Base-by-base conservation (phyloP, 83 land plant genomes). In the Isoetes engelmannii region DNA sequence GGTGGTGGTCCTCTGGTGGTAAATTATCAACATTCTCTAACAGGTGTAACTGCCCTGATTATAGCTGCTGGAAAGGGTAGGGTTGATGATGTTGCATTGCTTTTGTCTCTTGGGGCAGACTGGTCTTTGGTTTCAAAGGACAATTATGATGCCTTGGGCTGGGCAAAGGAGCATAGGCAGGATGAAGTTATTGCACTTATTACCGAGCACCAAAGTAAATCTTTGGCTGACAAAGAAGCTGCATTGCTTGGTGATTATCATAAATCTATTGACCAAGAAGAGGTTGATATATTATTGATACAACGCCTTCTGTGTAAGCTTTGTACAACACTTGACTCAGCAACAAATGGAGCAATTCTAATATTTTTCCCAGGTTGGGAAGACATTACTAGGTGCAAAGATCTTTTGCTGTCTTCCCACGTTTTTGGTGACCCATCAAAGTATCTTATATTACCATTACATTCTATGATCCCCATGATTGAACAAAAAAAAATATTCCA, bases 331-430 rank as follows among this genome's bases (percentile, higher is more conserved):
- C 15, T 57, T 67, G 55, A 65, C 15, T 64, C 37, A 41, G 71
- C 63, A 20, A 47, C 45, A 46, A 80, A 80, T 55, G 97, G 97
- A 67, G 92, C 97, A 61, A 74, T 95, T 19, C 78, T 92, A 48
- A 75, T 95, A 49, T 95, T 95, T 60, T 83, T 95, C 62, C 94
- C 99, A n/a, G 99, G 99, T 6, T 95, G 99, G 99, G 94, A 89
- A 67, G 99, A 91, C 55, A 95, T 95, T 55, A 85, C 80, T 56
- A 84, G 79, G 69, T 80, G 85, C 6, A 78, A 86, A 48, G 91
- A 85, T 60, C 53, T 63, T 49, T 68, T 95, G 44, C 75, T 69
- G 49, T 71, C 82, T 21, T 81, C 86, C 5, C 75, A 82, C 0
- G 60, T 82, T 21, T 92, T 88, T 49, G 73, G 75, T 45, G 83